Evolutionary conservation across 352 stramenopile genomes (phyloP).

Genomic region (Globisporangium sylvaticum): DNA sequence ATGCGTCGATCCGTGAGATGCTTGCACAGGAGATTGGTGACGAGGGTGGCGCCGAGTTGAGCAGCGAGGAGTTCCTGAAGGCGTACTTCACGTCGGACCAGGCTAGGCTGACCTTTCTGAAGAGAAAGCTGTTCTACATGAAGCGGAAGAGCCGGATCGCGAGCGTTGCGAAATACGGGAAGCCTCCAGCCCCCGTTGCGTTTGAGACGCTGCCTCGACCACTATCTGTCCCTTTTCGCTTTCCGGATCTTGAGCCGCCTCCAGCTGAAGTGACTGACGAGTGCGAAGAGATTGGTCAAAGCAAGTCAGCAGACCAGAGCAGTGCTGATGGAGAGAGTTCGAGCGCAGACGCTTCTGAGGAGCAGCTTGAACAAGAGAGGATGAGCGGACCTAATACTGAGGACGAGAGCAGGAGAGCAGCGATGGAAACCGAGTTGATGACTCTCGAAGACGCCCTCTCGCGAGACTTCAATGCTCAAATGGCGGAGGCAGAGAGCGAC

Average conservation of each 20-base stretch:
- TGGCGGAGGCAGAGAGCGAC: conserved; percentile 35
- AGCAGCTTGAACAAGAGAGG: background rate
- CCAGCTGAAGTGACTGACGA: conserved; percentile 7
- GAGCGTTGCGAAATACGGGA: conserved; percentile 39
- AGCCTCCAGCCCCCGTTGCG: conserved; percentile 39
- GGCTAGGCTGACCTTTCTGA: conserved; percentile 40
- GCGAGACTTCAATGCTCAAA: conserved; percentile 19
- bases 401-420: conserved; percentile 12
- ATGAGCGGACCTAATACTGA: background rate
- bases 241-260: conserved; percentile 15
- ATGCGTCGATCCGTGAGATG: conserved; percentile 30
- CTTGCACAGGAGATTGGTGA: conserved; percentile 26
- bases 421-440: conserved; percentile 29
- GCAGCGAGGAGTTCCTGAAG: conserved; percentile 32
- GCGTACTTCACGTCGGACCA: conserved; percentile 43
- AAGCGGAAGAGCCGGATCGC: conserved; percentile 35
- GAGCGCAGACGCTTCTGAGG: background rate
- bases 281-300: conserved; percentile 14
- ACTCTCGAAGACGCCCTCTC: conserved; percentile 34
- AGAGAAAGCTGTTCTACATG: conserved; percentile 47
- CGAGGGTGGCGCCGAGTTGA: background rate
- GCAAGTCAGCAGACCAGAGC: conserved; percentile 13
- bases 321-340: conserved; percentile 8
- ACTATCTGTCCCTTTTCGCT: conserved; percentile 27
- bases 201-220: conserved; percentile 36